Evolutionary conservation across 2,329 filamentous ascomycete genomes (phyloP), one percentile per base, ranked within the genome.

Genomic region (Ophiostoma ulmi): DNA sequence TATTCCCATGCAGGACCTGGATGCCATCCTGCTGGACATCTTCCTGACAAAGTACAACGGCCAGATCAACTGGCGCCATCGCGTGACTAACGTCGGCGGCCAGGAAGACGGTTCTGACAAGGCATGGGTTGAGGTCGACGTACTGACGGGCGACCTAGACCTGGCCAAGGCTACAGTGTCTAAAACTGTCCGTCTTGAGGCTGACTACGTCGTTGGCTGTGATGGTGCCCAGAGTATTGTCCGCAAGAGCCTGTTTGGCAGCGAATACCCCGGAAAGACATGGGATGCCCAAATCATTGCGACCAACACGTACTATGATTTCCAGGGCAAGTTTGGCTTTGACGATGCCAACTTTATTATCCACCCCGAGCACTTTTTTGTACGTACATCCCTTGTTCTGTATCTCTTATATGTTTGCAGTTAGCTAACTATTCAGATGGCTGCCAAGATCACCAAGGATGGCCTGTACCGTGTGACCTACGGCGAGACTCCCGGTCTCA

Each of bases 401-500:
- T 10, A 1, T 26, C 7, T 5, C n/a, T 26, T 6, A 8, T 13
- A 8, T 22, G 14, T 48, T 44, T 44, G 5, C n/a, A 58, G 22
- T 31, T 10, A 5, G 17, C n/a, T 26, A 26, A 58, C 52, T 58
- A 11, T 26, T 2, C 17, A 58, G 52, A 88, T 90, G 86, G 86
- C 86, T 1, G 87, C 87, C 1, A 83, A 81, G 61, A 86, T 90
- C 73, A 86, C 83, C 0, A 79, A 78, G 1, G 86, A 89, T 70
- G 86, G 86, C 0, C 77, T 90, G 11, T 90, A 87, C 80, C 84
- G 88, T 17, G 84, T 90, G 48, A 87, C 87, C 0, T 90, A 90
- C 74, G 87, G 86, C 69, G 88, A 90, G 73, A 78, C 78, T 0
- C 80, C 82, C 0, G 84, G 83, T 1, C 80, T 90, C 14, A 83